These are phyloP conservation scores for Colletotrichum sp. DNA, from an alignment of 2,329 filamentous ascomycete species.

Conservation along the genomic window DNA sequence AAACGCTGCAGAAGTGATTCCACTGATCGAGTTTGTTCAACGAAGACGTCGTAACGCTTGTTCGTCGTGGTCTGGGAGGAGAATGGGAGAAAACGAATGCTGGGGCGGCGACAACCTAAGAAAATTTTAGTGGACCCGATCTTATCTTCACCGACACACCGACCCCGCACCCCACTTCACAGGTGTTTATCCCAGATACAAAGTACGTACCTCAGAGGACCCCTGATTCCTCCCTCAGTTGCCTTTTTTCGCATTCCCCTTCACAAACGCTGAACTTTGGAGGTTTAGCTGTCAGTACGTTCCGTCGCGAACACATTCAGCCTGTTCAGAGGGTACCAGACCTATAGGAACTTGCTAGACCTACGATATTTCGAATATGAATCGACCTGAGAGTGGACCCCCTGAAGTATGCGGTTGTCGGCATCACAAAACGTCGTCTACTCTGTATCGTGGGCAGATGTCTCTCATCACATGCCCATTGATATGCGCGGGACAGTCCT, in stretches of 20 bases:
- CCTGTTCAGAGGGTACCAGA: neutral
- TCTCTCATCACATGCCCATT: neutral
- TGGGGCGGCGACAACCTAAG: neutral
- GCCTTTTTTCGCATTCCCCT: neutral
- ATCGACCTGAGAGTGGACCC: neutral
- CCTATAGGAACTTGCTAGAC: no score
- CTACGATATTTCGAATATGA: neutral
- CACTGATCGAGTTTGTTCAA: neutral
- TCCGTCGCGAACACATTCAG: neutral
- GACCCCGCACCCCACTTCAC: neutral
- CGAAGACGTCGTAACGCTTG: neutral
- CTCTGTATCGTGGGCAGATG: neutral
- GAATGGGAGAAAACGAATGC: neutral
- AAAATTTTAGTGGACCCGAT: neutral
- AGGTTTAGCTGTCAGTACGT: neutral
- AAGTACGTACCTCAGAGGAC: neutral
- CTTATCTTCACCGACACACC: neutral
- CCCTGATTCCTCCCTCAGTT: neutral
- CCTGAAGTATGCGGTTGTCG: neutral
- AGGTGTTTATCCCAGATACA: neutral
- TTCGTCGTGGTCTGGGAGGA: neutral
- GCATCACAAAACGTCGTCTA: neutral
- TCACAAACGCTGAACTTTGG: neutral
- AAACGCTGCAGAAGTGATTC: neutral
- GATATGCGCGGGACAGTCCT: neutral